Conservation (phyloP, 75 land plant species). For the Sequoiadendron giganteum region DNA sequence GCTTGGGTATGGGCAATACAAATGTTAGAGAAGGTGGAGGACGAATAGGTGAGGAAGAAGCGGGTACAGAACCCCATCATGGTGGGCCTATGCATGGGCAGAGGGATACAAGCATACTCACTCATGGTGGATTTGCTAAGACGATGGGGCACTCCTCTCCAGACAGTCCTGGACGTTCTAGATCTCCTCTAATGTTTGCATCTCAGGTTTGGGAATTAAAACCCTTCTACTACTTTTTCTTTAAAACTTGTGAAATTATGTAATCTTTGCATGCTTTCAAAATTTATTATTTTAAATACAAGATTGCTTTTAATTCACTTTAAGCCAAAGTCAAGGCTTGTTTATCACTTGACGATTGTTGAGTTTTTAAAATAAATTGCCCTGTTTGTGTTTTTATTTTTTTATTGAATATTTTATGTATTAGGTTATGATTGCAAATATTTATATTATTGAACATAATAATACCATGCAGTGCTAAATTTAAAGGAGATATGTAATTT, state of each 20-base stretch:
- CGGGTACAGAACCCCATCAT: background rate
- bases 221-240: background rate
- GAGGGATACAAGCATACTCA: background rate
- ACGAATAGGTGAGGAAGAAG: conserved; percentile 7
- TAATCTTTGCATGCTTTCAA: too few species aligned
- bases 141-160: conserved; percentile 43
- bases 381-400: too few species aligned
- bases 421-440: too few species aligned
- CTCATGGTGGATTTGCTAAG: conserved; percentile 3
- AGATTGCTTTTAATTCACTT: too few species aligned
- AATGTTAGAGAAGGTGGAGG: conserved; percentile 17
- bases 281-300: too few species aligned
- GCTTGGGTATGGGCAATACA: conserved; percentile 23
- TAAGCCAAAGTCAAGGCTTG: too few species aligned
- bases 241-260: background rate
- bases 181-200: conserved; percentile 57
- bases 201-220: conserved; percentile 38
- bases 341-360: too few species aligned
- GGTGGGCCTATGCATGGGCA: background rate
- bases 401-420: too few species aligned
- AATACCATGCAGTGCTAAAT: too few species aligned
- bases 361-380: too few species aligned
- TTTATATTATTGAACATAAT: too few species aligned
- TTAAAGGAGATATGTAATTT: too few species aligned
- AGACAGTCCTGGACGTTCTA: conserved; percentile 36